Evolutionary conservation across 73 alveolate species (phyloP).

Genomic region (Paramecium caudatum): DNA sequence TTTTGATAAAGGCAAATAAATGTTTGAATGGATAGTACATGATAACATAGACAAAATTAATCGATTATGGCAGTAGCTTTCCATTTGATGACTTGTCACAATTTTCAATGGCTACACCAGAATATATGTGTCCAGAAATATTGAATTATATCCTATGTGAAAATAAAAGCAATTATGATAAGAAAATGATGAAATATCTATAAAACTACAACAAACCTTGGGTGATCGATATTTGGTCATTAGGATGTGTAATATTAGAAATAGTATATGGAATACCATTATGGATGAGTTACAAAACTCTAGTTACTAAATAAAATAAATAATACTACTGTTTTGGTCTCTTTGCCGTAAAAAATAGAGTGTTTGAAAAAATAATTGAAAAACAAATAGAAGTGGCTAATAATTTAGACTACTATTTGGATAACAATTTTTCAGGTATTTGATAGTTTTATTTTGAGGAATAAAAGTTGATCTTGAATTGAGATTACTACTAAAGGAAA

Average conservation of each 20-base stretch:
- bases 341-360: slow-evolving; percentile 70
- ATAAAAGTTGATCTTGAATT: slow-evolving; percentile 55
- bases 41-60: slow-evolving; percentile 40
- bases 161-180: slow-evolving; percentile 30
- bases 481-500: slow-evolving; percentile 51
- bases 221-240: slow-evolving; percentile 72
- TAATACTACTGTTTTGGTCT: slow-evolving; percentile 32
- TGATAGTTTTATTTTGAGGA: neutral
- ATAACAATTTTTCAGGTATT: slow-evolving; percentile 68
- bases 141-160: slow-evolving; percentile 54
- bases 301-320: slow-evolving; percentile 19
- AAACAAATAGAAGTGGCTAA: slow-evolving; percentile 33
- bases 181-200: slow-evolving; percentile 25
- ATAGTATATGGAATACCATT: slow-evolving; percentile 68
- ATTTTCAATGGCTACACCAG: slow-evolving; percentile 76
- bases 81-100: slow-evolving; percentile 61
- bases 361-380: slow-evolving; percentile 62
- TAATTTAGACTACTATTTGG: slow-evolving; percentile 54
- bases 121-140: slow-evolving; percentile 72
- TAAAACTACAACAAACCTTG: slow-evolving; percentile 63
- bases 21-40: neutral
- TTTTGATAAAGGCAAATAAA: slow-evolving; percentile 37
- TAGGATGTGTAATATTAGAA: slow-evolving; percentile 75
- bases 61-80: slow-evolving; percentile 74
- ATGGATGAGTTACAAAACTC: slow-evolving; percentile 63